Evolutionary conservation across 768 basidiomycete species (phyloP), one percentile per base, ranked within the genome.

Genomic region (Naematelia aurantialba): DNA sequence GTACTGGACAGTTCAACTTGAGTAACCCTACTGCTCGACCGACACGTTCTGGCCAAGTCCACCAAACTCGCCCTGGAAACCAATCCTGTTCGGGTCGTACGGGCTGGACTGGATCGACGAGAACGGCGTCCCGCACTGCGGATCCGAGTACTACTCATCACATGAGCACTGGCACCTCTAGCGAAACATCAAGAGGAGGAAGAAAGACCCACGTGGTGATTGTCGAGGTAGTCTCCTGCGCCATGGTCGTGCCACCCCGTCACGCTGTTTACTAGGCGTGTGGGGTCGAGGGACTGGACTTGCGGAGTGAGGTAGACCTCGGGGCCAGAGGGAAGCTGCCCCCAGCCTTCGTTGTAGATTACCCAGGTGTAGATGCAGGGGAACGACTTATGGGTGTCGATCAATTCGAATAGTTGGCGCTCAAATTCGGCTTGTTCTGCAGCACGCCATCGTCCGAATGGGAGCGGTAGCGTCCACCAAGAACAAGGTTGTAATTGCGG

Each of bases 331-430:
- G 24, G 27, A 1, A 45, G 60, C 49, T 66, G 65, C 30, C 58
- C 61, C 65, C 65, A 66, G n/a, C 58, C 65, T 53, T 66, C 65
- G 31, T 66, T 66, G 58, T 56, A 62, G 19, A 66, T 60, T 12
- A 66, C 55, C 65, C 65, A 66, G 12, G 65, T 57, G 51, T 44
- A 59, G 25, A 66, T 66, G 26, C 52, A 59, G 4, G 65, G 65
- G 58, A 66, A 66, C 0, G 61, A 66, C 19, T 60, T 59, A 26
- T 66, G 65, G 4, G 51, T 27, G 11, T 66, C 44, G 54, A 66
- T 47, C 24, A 66, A 17, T 19, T 62, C 58, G 17, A 49, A 45
- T 8, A 66, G 52, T 45, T 66, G 60, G 11, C 54, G 30, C 8
- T 52, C 51, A n/a, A 22, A 66, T 34, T 66, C 60, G 27, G 39